Base-by-base conservation (phyloP, 2,329 filamentous ascomycete species). In the Didymella glomerata region DNA sequence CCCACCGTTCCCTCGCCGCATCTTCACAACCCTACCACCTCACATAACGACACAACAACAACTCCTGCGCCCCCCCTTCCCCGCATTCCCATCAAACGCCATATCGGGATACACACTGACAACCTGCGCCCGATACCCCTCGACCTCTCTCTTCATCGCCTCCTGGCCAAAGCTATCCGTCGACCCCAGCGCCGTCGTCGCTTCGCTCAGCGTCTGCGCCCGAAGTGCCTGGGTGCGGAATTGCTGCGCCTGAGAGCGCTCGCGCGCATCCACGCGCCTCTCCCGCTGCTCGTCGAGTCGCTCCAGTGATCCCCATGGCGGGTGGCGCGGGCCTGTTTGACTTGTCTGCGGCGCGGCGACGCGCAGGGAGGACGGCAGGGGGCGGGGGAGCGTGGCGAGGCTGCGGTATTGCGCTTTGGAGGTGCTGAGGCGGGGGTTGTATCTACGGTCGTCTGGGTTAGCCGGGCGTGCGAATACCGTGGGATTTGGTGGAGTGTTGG, bases 51-150 rank as follows among this genome's bases (percentile, higher is more conserved):
- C 46, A 51, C 68, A 69, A 34, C 53, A 67, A 30, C 44, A 63
- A 13, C 53, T 55, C 27, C 50, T 55, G 25, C 25, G 27, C 6
- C 54, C 53, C 2, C 58, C 50, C 16, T 53, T 59, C 1, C 62
- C 61, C 1, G 57, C 54, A 25, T 36, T 59, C 14, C 61, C 62
- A 47, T 66, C 62, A 41, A 71, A 68, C 27, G 55, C 51, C 61
- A 71, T 64, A 30, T 71, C 68, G 5, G 67, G 68, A 54, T 71
- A 71, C 9, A 69, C 46, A 6, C 45, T 47, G 5, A 69, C 47
- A 13, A 68, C 63, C 45, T 68, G 61, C 30, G 65, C 58, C n/a
- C 61, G 53, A 20, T 64, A 68, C 22, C 60, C 61, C 13, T 69
- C 62, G 5, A 71, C 64, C 41, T 68, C 66, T 13, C 51, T 58